phyloP scores from a whole-genome alignment of 1,284 basidiomycete genomes.

The Sanghuangporus weigelae region DNA sequence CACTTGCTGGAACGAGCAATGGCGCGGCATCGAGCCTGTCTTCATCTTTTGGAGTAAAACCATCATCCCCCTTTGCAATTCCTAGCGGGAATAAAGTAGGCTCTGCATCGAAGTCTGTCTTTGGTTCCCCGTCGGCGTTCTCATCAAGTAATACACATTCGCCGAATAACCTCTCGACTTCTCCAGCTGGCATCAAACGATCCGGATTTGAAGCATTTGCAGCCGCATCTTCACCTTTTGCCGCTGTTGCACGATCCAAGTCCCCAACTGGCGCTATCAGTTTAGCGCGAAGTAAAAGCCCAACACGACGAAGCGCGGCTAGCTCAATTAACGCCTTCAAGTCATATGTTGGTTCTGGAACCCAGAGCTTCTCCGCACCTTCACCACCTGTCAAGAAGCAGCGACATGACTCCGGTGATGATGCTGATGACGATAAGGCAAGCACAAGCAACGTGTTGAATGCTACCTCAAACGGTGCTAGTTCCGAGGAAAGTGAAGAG shows the following conservation, averaged over 20 bases:
- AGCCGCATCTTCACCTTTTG: constrained; percentile 56
- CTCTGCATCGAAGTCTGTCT: constrained; percentile 4
- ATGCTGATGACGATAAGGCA: constrained; percentile 9
- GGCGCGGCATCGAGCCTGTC: constrained; percentile 14
- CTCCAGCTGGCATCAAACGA: constrained; percentile 39
- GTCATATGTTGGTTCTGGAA: constrained; percentile 46
- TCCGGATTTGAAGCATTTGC: constrained; percentile 63
- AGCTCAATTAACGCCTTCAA: constrained; percentile 50
- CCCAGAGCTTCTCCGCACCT: constrained; percentile 40
- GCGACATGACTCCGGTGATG: constrained; percentile 17
- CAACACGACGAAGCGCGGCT: constrained; percentile 35
- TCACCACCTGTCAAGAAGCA: constrained; percentile 19
- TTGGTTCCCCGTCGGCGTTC: constrained; percentile 19
- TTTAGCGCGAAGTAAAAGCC: constrained; percentile 46
- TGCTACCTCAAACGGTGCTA: not conserved
- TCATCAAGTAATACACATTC: constrained; percentile 26
- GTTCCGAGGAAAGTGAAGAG: constrained; percentile 25
- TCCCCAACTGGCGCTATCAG: constrained; percentile 31
- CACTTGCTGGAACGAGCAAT: constrained; percentile 16
- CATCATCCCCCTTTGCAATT: constrained; percentile 16
- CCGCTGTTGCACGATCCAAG: constrained; percentile 41
- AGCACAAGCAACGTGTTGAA: not conserved
- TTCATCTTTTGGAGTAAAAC: constrained; percentile 8
- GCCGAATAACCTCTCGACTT: constrained; percentile 24
- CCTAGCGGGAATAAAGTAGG: constrained; percentile 4